These are phyloP conservation scores for Eremothecium gossypii DNA, from an alignment of 1,139 yeast genomes.

Conservation along the genomic window DNA sequence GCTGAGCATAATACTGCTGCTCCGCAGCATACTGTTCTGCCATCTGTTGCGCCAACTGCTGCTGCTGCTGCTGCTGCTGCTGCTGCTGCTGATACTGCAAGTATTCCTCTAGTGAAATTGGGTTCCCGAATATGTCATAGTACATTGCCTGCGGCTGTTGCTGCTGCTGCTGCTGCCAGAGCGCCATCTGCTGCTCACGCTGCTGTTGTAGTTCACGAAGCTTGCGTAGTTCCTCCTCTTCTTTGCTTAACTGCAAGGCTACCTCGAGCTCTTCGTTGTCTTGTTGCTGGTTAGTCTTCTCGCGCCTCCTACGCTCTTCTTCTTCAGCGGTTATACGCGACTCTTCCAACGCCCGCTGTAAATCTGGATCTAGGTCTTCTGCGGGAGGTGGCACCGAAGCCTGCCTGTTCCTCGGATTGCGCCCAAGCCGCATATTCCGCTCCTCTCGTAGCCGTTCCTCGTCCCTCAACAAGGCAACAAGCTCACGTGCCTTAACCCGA, in stretches of 20 bases:
- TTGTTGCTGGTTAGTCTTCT: conserved; percentile 28
- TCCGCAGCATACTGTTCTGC: conserved; percentile 27
- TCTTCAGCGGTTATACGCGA: conserved; percentile 79
- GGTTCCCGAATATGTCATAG: conserved; percentile 75
- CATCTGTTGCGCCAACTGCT: conserved; percentile 15
- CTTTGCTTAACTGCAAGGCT: conserved; percentile 76
- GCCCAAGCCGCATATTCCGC: conserved; percentile 40
- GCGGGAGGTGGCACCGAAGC: neutral
- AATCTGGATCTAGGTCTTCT: conserved; percentile 56
- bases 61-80: conserved; percentile 25
- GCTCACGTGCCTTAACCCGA: conserved; percentile 85
- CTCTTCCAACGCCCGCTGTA: conserved; percentile 75
- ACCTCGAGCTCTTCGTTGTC: conserved; percentile 67
- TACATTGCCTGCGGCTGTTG: conserved; percentile 31
- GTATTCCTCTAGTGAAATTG: conserved; percentile 42
- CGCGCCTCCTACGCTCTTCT: conserved; percentile 54
- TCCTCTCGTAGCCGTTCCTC: conserved; percentile 77
- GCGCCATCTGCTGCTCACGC: conserved; percentile 33
- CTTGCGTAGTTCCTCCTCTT: conserved; percentile 76
- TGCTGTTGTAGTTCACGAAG: conserved; percentile 41
- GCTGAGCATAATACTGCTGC: conserved; percentile 38
- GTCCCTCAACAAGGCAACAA: conserved; percentile 69
- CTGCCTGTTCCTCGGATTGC: conserved; percentile 25
- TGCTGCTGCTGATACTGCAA: conserved; percentile 35
- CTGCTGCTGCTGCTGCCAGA: conserved; percentile 38